Conservation (phyloP, 345 rosid genomes). For the Salix exigua region DNA sequence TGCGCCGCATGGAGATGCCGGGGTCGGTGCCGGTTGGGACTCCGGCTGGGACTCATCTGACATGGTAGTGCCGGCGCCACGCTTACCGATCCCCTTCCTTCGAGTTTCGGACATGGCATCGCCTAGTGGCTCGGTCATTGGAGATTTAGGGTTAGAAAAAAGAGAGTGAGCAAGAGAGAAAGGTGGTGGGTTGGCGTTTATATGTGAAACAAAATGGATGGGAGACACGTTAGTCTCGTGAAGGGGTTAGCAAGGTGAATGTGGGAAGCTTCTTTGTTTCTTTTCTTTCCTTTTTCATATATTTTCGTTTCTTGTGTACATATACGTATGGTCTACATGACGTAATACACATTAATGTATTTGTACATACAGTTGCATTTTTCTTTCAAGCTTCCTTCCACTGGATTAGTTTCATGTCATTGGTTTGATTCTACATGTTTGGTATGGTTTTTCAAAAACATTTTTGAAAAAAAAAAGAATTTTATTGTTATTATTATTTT, state of each 20-base stretch:
- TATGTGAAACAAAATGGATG: constrained; percentile 30
- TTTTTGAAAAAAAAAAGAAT: too few relatives aligned
- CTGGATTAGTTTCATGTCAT: too few relatives aligned
- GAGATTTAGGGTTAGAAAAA: neutral
- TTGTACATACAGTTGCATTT: too few relatives aligned
- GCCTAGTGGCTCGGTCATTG: constrained; percentile 54
- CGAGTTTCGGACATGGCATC: constrained; percentile 41
- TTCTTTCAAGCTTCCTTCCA: too few relatives aligned
- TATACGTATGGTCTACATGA: neutral
- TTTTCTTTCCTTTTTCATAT: constrained; percentile 7
- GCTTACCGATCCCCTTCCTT: constrained; percentile 41
- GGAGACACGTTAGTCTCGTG: constrained; percentile 80
- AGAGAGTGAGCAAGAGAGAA: constrained; percentile 11
- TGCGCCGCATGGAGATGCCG: constrained; percentile 82
- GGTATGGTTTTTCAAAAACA: too few relatives aligned
- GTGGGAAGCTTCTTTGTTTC: constrained; percentile 38
- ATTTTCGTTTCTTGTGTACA: neutral
- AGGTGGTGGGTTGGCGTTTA: constrained; percentile 38
- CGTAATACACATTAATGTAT: too few relatives aligned
- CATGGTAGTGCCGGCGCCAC: constrained; percentile 5
- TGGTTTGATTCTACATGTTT: too few relatives aligned
- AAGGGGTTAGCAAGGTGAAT: constrained; percentile 59
- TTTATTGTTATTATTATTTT: too few relatives aligned
- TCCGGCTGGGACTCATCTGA: neutral
- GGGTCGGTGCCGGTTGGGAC: constrained; percentile 17